Base-by-base conservation (phyloP, 2,329 filamentous ascomycete genomes). In the Aspergillus nomiae region DNA sequence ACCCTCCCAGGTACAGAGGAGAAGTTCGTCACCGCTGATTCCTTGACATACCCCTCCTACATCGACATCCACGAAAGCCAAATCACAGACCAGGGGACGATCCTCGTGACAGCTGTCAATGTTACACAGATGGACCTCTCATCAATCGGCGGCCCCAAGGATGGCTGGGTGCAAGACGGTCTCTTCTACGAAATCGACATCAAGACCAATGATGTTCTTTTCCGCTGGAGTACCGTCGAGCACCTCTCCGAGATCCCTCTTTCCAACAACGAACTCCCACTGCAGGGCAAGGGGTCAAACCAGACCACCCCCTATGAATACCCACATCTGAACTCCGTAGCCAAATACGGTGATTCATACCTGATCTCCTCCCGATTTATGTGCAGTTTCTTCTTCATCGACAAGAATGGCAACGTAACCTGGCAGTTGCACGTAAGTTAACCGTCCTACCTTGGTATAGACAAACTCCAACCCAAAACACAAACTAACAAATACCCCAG, bases 161-260 rank as follows among this genome's bases (percentile, higher is more conserved):
- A 73, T 43, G 70, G 68, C 24, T 73, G 70, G 67, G 61, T 73
- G 3, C 54, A 69, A 14, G 71, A 76, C 58, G 68, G 69, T 1
- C 65, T 73, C n/a, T 63, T 73, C 51, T 70, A 70, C 51, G 70
- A 72, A 51, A 71, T 73, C 24, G 71, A 73, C 48, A 65, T 73
- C 56, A 57, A 54, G 11, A 74, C 69, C 11, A 73, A 69, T 24
- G 58, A 71, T 26, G 61, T 71, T 4, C 26, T 74, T 14, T 73
- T 68, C 60, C 61, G 63, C 19, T 72, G 72, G 71, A 72, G 67
- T 51, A 65, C 71, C 3, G 58, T 68, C 9, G 69, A 73, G 9
- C 66, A 74, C 60, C 36, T 67, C 10, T 48, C 62, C 12, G 53
- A 73, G 48, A 63, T 70, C 32, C 65, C 66, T 4, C 62, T 73